phyloP scores from a whole-genome alignment of 2,329 filamentous ascomycete genomes.

The Westerdykella sp. region DNA sequence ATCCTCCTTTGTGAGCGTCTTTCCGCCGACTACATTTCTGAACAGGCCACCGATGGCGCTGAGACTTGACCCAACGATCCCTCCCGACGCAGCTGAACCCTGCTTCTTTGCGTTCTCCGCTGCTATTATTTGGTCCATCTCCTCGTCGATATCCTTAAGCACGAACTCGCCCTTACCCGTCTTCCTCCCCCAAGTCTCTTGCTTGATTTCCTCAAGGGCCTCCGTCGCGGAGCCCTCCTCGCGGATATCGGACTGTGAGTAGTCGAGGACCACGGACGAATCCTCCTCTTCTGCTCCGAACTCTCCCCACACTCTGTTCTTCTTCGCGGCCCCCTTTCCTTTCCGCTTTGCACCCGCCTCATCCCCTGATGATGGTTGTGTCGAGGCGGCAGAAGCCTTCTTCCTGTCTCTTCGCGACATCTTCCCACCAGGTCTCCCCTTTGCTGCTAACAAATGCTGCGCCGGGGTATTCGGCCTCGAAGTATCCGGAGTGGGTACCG shows the following conservation, averaged over 20 bases:
- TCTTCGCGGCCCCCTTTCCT: constrained; percentile 62
- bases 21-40: constrained; percentile 90
- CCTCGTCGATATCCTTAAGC: constrained; percentile 84
- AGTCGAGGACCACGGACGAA: constrained; percentile 74
- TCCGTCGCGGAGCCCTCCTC: constrained; percentile 47
- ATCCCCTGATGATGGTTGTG: constrained; percentile 73
- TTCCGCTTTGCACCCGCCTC: constrained; percentile 58
- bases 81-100: constrained; percentile 34
- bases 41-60: constrained; percentile 83
- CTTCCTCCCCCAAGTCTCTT: constrained; percentile 75
- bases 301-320: constrained; percentile 85
- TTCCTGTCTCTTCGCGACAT: constrained; percentile 77
- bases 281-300: constrained; percentile 84
- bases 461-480: constrained; percentile 75
- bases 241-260: constrained; percentile 61
- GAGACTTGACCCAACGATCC: constrained; percentile 71
- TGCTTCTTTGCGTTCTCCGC: constrained; percentile 59
- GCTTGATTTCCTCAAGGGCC: constrained; percentile 66
- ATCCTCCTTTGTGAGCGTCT: constrained; percentile 81
- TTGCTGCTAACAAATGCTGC: constrained; percentile 60
- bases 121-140: constrained; percentile 83
- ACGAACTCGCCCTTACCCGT: constrained; percentile 89
- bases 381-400: constrained; percentile 51
- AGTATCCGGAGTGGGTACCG: constrained; percentile 62
- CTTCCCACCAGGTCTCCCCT: constrained; percentile 67